Base-by-base conservation (phyloP, 2,329 filamentous ascomycete genomes). In the Claviceps sp. region DNA sequence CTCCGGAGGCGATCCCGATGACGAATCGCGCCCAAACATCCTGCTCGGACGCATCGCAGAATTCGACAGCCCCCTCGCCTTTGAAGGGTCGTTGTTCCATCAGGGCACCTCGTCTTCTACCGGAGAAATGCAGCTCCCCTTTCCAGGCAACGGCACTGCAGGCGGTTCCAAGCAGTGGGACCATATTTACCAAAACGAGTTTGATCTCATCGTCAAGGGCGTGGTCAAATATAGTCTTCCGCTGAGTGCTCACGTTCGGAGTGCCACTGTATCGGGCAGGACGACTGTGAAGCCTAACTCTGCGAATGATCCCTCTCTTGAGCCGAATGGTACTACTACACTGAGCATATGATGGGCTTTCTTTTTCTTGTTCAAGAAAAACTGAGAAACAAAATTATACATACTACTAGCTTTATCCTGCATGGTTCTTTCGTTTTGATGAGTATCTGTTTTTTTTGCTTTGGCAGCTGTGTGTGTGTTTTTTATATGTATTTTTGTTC, bases 181-280 rank as follows among this genome's bases (percentile, higher is more conserved):
- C 64, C 80, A 82, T 54, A 90, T 97, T 47, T 75, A 96, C 49
- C 81, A 94, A 57, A 87, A 96, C 65, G 87, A 91, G 45, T 98
- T 97, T 60, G 89, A 96, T 59, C 76, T 98, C 48, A 91, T 97
- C 55, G 80, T 98, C 43, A 84, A 93, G 60, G 93, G 93, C 22
- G 86, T 93, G 14, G 75, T 98, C 59, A 89, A 90, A 63, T 98
- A 98, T 62, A 78, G 72, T 34, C 70, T 84, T 38, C 81, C 81
- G 2, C 69, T 84, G 50, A 84, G 78, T 59, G 76, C 78, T 58
- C 76, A 74, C 51, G 66, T 81, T 40, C 72, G 79, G 56, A 82
- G 76, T 56, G 77, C 78, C 8, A 73, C 77, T 7, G 80, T 84
- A 45, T 76, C 78, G 10, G 80, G 78, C 37, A 73, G 79, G 58